Conservation (phyloP, 805 yeast genomes). For the Ascoidea asiatica region DNA sequence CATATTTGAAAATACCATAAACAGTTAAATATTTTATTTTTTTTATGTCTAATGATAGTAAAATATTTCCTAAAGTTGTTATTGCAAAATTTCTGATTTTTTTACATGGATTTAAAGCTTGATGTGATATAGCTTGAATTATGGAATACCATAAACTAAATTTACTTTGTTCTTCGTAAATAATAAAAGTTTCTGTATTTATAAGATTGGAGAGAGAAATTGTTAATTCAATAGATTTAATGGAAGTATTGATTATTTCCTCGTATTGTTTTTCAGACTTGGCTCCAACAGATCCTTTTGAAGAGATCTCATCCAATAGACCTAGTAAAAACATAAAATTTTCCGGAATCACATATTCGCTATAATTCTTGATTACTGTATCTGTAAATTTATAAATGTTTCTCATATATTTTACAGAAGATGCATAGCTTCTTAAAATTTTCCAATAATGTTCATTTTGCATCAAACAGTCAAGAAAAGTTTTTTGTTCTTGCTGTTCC, state of each 20-base stretch:
- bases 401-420: conserved; percentile 26
- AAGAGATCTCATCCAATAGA: conserved; percentile 63
- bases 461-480: conserved; percentile 20
- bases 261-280: conserved; percentile 58
- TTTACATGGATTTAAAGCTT: conserved; percentile 78
- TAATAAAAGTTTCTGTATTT: conserved; percentile 19
- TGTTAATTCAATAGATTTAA: conserved; percentile 50
- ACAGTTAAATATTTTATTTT: conserved; percentile 28
- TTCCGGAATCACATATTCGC: conserved; percentile 25
- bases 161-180: conserved; percentile 17
- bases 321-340: conserved; percentile 61
- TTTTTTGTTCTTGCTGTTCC: neutral
- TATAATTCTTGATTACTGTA: conserved; percentile 19
- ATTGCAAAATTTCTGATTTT: conserved; percentile 61
- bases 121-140: conserved; percentile 75
- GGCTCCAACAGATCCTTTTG: conserved; percentile 69
- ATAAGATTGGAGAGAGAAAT: conserved; percentile 29
- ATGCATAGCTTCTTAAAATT: conserved; percentile 32
- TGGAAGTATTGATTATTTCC: conserved; percentile 42
- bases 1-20: conserved; percentile 51
- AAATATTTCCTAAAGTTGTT: conserved; percentile 37
- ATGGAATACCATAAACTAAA: conserved; percentile 35
- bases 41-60: conserved; percentile 29
- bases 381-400: conserved; percentile 35
- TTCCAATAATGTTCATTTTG: conserved; percentile 45